Conservation (phyloP, 768 basidiomycete species). For the Daedalea quercina region DNA sequence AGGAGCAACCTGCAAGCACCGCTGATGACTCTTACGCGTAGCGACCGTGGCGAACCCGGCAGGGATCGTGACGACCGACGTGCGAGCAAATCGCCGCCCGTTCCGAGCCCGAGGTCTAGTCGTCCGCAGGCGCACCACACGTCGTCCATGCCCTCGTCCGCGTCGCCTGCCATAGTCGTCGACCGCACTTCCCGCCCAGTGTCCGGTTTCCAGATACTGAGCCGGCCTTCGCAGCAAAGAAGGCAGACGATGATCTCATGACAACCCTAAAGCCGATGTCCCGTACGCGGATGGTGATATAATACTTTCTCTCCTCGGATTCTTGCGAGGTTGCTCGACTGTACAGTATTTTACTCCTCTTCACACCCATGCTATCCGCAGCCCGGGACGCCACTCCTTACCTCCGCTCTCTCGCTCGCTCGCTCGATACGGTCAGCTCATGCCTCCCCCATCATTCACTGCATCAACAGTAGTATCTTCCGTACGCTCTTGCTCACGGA, state of each 20-base stretch:
- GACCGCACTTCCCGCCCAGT: slow-evolving; percentile 12
- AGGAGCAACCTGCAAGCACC: not conserved
- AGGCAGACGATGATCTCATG: slow-evolving; percentile 23
- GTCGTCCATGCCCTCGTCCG: slow-evolving; percentile 14
- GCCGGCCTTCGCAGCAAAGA: slow-evolving; percentile 17
- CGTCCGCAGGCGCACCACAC: slow-evolving; percentile 9
- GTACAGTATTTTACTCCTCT: not conserved
- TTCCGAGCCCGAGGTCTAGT: not conserved
- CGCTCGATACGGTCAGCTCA: not conserved
- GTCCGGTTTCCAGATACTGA: slow-evolving; percentile 21
- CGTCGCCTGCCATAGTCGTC: slow-evolving; percentile 10
- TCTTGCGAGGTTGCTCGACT: not conserved
- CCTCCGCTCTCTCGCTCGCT: not conserved
- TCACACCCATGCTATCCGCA: not conserved
- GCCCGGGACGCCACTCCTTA: not conserved
- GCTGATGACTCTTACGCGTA: not conserved
- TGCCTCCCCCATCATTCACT: too few relatives aligned
- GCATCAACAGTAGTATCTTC: not conserved
- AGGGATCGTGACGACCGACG: slow-evolving; percentile 7
- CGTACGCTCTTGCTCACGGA: not conserved
- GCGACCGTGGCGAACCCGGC: slow-evolving; percentile 10
- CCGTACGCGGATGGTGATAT: not conserved
- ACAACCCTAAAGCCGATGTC: slow-evolving; percentile 1
- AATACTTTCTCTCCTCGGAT: not conserved
- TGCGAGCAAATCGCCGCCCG: not conserved